Conservation (phyloP, 2,329 filamentous ascomycete genomes). For the Zymoseptoria passerinii region DNA sequence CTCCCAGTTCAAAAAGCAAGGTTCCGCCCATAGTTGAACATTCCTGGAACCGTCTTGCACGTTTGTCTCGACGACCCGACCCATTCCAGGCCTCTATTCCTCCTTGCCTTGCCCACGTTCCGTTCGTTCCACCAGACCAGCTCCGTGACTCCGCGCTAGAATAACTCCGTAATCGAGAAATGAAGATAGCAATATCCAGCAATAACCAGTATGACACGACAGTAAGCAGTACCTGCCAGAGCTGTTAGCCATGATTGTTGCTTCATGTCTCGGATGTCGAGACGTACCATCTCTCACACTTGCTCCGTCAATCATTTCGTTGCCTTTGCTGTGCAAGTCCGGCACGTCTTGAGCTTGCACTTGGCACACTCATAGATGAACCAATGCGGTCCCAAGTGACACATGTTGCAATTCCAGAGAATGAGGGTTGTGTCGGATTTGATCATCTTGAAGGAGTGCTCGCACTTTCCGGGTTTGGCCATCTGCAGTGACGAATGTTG, state of each 20-base stretch:
- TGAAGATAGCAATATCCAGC: background rate
- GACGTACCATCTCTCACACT: conserved; percentile 4
- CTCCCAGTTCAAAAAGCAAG: background rate
- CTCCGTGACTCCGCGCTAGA: conserved; percentile 23
- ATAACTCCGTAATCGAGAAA: conserved; percentile 6
- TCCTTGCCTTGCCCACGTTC: conserved; percentile 6
- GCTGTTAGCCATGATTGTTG: background rate
- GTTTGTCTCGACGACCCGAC: too few relatives aligned
- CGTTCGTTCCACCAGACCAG: conserved; percentile 1
- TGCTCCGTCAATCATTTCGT: conserved; percentile 25
- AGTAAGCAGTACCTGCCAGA: background rate
- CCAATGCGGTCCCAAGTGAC: conserved; percentile 44
- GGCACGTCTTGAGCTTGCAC: conserved; percentile 45
- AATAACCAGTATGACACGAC: background rate
- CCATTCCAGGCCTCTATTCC: conserved; percentile 2
- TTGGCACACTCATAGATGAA: conserved; percentile 44
- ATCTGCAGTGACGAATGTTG: conserved; percentile 24
- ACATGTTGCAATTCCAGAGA: conserved; percentile 46
- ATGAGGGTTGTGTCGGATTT: conserved; percentile 45
- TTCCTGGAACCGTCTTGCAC: too few relatives aligned
- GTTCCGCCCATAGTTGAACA: background rate
- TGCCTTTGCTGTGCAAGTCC: conserved; percentile 39
- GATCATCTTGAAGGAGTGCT: conserved; percentile 43
- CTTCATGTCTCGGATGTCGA: background rate
- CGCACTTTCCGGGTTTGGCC: conserved; percentile 42